Base-by-base conservation (phyloP, 169 alveolate genomes). In the Plasmodium relictum region DNA sequence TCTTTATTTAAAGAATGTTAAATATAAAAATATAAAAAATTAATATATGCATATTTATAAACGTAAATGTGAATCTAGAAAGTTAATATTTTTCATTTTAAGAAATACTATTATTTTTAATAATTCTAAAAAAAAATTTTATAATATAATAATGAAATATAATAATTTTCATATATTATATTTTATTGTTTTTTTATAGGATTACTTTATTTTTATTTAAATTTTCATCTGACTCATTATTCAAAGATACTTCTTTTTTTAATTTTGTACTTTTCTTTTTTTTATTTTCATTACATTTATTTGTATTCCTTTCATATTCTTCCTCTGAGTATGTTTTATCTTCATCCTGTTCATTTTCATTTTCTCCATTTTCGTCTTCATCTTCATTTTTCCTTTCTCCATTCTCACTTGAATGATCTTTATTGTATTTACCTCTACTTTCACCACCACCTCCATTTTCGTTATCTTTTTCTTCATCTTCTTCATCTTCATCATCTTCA, bases 181-280 rank as follows among this genome's bases (percentile, higher is more conserved):
- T 61, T 22, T 61, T 8, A 61, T 24, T 22, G 18, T 59, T 16
- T 37, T n/a, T 2, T 44, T 50, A 18, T 24, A 39, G 7, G 6
- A 31, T 73, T 73, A 73, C 88, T 73, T 31, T 73, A 58, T 73
- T 42, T 65, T 73, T 73, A 31, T 58, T 73, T 52, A 22, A 48
- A 59, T 24, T 59, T 56, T 9, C 50, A 37, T 12, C 26, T 31
- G 10, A n/a, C 20, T 70, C 59, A 41, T 45, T 16, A 26, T 52
- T 66, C 62, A 44, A 16, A 44, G 76, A 48, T 26, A 7, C 58
- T 22, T 22, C 45, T 48, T 58, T 20, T 18, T 58, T 58, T 16
- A 37, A 26, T 63, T 3, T n/a, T 18, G 3, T 62, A 16, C 37
- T 59, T 39, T 73, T 73, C 7, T 31, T 62, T 18, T n/a, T 44